Base-by-base conservation (phyloP, 345 rosid genomes). In the Rhodamnia rubescens region DNA sequence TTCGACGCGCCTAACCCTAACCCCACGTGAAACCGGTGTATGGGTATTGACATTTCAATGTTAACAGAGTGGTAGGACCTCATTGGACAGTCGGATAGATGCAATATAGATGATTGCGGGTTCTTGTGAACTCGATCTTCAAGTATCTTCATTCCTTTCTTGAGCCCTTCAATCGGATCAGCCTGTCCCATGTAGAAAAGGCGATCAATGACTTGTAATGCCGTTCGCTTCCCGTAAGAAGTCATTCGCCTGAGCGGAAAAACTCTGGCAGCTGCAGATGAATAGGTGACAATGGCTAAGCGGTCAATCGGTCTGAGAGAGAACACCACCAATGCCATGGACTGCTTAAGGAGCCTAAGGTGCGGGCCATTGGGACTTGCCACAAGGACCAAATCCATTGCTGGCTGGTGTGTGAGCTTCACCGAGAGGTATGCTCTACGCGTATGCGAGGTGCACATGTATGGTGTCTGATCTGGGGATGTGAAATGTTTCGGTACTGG, bases 231-330 rank as follows among this genome's bases (percentile, higher is more conserved):
- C 14, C 98, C 98, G 32, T 89, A 91, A 78, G 95, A 91, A 75
- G 98, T 94, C 98, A 96, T 96, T 74, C 98, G 93, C 89, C 93
- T 93, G 69, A 94, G 92, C 20, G 98, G 94, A 85, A 94, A 95
- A 85, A 93, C 94, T 14, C 98, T 95, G 74, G 95, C 91, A 20
- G 96, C 95, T 42, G 95, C 92, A 59, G 98, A 93, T 82, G 95
- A 93, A 90, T 93, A 91, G n/a, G 98, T 93, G 49, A 96, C 98
- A 44, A 96, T 92, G 83, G 98, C 91, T 84, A 96, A 85, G 87
- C 98, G 95, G 69, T 96, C 98, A 57, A 90, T 88, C 1, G 98
- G 91, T 61, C 94, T 89, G 88, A 96, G 94, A 40, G 98, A 94
- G 88, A 93, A 94, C 29, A 92, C 95, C 81, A 94, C 95, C 57